Base-by-base conservation (phyloP, 345 rosid species). In the Dipteronia sinensis region DNA sequence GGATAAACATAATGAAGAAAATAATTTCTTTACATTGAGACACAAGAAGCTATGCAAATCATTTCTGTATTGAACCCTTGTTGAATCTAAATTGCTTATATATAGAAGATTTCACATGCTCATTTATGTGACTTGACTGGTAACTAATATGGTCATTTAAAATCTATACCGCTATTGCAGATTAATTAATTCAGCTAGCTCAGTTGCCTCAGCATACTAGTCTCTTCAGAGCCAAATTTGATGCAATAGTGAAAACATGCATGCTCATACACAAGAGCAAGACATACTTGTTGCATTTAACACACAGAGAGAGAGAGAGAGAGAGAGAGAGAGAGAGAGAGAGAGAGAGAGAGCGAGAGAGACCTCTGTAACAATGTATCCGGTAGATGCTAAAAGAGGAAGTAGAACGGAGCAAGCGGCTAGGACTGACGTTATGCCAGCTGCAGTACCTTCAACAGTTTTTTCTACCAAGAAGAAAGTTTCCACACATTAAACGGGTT, bases 381-480 rank as follows among this genome's bases (percentile, higher is more conserved):
- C 97, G 15, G 88, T 90, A 51, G 99, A 96, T 75, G 99, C 95
- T 74, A 94, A 72, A 79, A 91, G 83, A 10, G 97, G 98, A 67
- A 95, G 93, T 84, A 96, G 83, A 58, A 90, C 78, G 6, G 86
- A 88, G 88, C 98, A 96, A 7, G 94, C 90, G 55, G 86, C 97
- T 65, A 94, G 88, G 72, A 96, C 89, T 13, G 98, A 92, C 40
- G 92, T 87, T 82, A 96, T 91, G 58, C 99, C 98, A 58, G 99
- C 98, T 44, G 97, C 99, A 78, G 99, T 95, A 71, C 99, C 99
- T 84, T 95, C 99, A 51, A 92, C 83, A 3, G 99, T 95, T 92
- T 93, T 95, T 88, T 95, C 98, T 95, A 86, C 79, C 69, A 75
- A 61, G 53, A 46, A 51, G 15, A 72, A 74, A 34, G 71, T 79